Percentiles rank a stretch among this genome's conserved stretches.
Evolutionary conservation across 177 flowering plant genomes (phyloP).

Genomic region (Vitis hybrid): DNA sequence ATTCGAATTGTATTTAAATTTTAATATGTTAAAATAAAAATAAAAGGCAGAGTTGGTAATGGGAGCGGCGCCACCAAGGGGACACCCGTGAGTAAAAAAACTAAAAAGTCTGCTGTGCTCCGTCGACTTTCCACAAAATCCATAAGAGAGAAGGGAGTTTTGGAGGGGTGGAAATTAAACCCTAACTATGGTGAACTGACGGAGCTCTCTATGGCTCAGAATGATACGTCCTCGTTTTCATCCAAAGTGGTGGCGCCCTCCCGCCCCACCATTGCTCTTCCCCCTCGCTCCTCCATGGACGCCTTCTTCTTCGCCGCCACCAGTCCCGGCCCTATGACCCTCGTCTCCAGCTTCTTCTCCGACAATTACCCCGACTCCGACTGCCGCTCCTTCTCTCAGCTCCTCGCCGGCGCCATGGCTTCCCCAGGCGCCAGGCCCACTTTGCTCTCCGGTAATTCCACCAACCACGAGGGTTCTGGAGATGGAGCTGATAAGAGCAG

Average conservation of each 20-base stretch:
- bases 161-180: not conserved
- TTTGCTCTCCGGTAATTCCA: conserved; percentile 4
- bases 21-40: too few species aligned
- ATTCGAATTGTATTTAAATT: too few species aligned
- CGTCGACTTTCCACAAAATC: conserved; percentile 16
- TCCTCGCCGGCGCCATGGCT: conserved; percentile 89
- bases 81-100: too few species aligned
- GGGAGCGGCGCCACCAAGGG: too few species aligned
- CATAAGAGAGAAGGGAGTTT: conserved; percentile 1
- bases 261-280: conserved; percentile 63
- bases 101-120: not conserved
- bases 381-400: conserved; percentile 73
- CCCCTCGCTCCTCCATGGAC: conserved; percentile 56
- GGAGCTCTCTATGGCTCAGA: too few species aligned
- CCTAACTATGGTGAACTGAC: not conserved
- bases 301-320: conserved; percentile 36
- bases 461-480: conserved; percentile 4
- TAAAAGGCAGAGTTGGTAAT: too few species aligned
- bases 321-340: conserved; percentile 91
- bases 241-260: conserved; percentile 11
- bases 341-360: conserved; percentile 71
- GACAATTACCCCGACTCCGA: conserved; percentile 56
- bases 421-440: conserved; percentile 46
- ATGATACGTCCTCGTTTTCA: too few species aligned
- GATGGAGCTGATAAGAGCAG: conserved; percentile 13